Percentiles rank a stretch among this genome's conserved stretches.
Evolutionary conservation across 2,329 filamentous ascomycete genomes (phyloP).

Genomic region (Cyclaneusma minus): DNA sequence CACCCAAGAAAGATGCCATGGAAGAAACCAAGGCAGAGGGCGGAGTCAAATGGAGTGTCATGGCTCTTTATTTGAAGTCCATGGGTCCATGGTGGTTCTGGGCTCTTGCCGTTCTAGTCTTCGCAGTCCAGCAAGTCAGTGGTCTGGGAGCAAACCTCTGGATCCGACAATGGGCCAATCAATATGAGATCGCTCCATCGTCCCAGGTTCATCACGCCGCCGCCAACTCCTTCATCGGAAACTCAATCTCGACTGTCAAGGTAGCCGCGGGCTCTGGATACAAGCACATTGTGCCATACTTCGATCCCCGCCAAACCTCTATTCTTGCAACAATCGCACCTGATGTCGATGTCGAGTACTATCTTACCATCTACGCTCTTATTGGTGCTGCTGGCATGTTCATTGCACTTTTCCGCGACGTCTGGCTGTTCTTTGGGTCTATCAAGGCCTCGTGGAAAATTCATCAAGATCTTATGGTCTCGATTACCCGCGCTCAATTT

Average conservation of each 20-base stretch:
- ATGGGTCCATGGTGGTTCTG: slow-evolving; percentile 99
- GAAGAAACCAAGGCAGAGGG: slow-evolving; percentile 72
- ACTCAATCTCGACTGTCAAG: slow-evolving; percentile 13
- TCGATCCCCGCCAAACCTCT: slow-evolving; percentile 16
- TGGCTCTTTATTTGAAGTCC: slow-evolving; percentile 67
- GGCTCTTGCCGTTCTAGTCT: slow-evolving; percentile 59
- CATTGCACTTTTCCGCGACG: slow-evolving; percentile 70
- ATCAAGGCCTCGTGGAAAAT: slow-evolving; percentile 75
- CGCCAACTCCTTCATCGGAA: slow-evolving; percentile 12
- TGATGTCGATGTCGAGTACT: slow-evolving; percentile 72
- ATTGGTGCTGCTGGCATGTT: slow-evolving; percentile 65
- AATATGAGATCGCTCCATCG: slow-evolving; percentile 44
- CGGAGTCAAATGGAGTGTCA: slow-evolving; percentile 75
- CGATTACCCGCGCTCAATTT: slow-evolving; percentile 81
- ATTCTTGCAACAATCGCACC: slow-evolving; percentile 14
- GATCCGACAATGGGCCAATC: slow-evolving; percentile 91
- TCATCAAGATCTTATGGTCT: slow-evolving; percentile 61
- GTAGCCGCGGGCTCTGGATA: slow-evolving; percentile 10
- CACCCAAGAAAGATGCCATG: slow-evolving; percentile 35
- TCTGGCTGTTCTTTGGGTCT: slow-evolving; percentile 85
- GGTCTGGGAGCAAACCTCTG: slow-evolving; percentile 83
- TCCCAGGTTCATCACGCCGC: neutral
- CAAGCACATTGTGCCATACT: slow-evolving; percentile 16
- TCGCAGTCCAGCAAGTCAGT: slow-evolving; percentile 68
- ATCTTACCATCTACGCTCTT: slow-evolving; percentile 65